Base-by-base conservation (phyloP, 2,329 filamentous ascomycete genomes). In the Tolypocladium cylindrosporum region DNA sequence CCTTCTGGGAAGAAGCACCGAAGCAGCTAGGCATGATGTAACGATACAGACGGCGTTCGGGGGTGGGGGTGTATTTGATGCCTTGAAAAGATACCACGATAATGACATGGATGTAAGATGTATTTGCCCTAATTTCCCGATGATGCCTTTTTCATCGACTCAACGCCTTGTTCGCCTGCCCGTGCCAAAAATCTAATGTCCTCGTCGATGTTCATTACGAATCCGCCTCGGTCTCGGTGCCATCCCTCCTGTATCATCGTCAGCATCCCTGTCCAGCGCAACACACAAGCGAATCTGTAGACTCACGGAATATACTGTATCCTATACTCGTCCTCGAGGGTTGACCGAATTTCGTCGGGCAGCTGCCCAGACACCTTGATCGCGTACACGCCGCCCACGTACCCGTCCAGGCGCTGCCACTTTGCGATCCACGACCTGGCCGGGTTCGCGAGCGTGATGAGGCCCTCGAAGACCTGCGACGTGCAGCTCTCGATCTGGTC, bases 401-500 rank as follows among this genome's bases (percentile, higher is more conserved):
- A 97, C 57, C 84, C 85, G 71, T 97, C 90, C 60, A 99, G 76
- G 10, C 94, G 84, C 79, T 97, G 91, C 88, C 92, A 97, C 70
- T 90, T 90, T n/a, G 93, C 92, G 54, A 97, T 90, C 94, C 94
- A 99, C 68, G 90, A 95, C 64, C 80, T 83, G 50, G 77, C 76
- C n/a, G 92, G 92, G 70, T 97, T 87, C 54, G 87, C 85, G 42
- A 97, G 81, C 45, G 90, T 85, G 71, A 97, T 90, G 63, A 97
- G 76, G 54, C 94, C 94, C 73, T 99, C 94, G 71, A 94, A 99
- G 63, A 97, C 92, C 69, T 93, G 90, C 16, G 91, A 96, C 24
- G 94, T 99, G 82, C 92, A 97, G 76, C 91, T 90, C 70, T 90
- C 86, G 68, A 97, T 89, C 62, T 86, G 83, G 61, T 99, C 94